phyloP scores from a whole-genome alignment of 2,329 filamentous ascomycete genomes.

The Hawksworthiomyces lignivorus region DNA sequence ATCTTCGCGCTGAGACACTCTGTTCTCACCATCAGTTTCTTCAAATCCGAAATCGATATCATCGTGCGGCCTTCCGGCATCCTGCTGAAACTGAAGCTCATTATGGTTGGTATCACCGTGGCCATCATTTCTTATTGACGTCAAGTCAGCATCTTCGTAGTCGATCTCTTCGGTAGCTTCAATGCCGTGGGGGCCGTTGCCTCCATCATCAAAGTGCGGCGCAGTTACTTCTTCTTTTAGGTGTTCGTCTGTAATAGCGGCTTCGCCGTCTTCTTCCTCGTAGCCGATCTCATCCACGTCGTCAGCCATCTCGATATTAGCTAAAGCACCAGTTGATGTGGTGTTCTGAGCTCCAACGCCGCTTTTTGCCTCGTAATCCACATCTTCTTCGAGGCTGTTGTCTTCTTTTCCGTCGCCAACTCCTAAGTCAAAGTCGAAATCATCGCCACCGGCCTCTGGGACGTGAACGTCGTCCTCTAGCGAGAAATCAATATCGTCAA shows the following conservation, averaged over 20 bases:
- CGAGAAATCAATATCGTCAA: constrained; percentile 17
- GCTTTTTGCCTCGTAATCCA: too few species aligned
- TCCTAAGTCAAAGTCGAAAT: constrained; percentile 25
- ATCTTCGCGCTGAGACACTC: constrained; percentile 6
- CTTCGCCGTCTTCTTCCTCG: constrained; percentile 11
- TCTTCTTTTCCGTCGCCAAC: constrained; percentile 14
- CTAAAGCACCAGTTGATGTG: neutral
- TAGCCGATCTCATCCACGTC: constrained; percentile 15
- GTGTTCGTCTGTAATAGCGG: neutral
- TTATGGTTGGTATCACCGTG: constrained; percentile 1
- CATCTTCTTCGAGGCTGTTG: constrained; percentile 2
- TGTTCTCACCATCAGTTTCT: constrained; percentile 1
- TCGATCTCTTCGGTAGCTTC: constrained; percentile 25
- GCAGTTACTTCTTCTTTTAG: neutral
- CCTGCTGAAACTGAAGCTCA: neutral
- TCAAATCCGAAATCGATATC: constrained; percentile 12
- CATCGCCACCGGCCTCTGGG: constrained; percentile 18
- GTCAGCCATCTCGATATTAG: constrained; percentile 5
- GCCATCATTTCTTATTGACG: constrained; percentile 6
- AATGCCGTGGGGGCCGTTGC: constrained; percentile 8
- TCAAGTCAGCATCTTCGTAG: constrained; percentile 24
- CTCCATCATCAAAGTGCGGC: neutral
- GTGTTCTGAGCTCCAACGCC: too few species aligned
- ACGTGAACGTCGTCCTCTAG: constrained; percentile 14
- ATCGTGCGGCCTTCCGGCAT: neutral